A percentile compares a stretch with the other conserved stretches of the same genome.
Conservation (phyloP, 805 yeast species). For the Komagataella pastoris region DNA sequence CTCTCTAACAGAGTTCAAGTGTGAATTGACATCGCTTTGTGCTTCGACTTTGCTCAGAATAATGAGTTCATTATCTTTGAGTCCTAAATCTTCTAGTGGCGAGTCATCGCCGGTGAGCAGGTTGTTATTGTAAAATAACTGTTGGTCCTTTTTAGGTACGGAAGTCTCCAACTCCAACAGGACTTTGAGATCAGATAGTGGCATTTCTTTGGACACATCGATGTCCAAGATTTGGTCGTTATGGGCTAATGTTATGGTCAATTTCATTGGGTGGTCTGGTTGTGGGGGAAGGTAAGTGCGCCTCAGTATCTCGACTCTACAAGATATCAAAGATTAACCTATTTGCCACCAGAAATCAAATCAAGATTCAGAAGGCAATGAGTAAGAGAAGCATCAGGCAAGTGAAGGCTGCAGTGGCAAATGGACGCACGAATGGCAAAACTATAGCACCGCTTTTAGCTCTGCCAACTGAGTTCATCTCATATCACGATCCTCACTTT, state of each 20-base stretch:
- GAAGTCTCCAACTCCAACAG: conserved; percentile 59
- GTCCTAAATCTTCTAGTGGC: conserved; percentile 31
- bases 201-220: conserved; percentile 55
- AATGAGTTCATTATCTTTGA: conserved; percentile 48
- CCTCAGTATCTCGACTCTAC: background rate
- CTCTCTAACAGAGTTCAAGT: conserved; percentile 36
- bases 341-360: background rate
- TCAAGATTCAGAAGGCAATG: background rate
- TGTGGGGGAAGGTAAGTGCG: background rate
- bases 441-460: background rate
- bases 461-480: conserved; percentile 5
- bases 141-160: conserved; percentile 30
- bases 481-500: conserved; percentile 9
- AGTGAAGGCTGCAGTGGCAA: background rate
- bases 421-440: background rate
- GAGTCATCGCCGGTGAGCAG: conserved; percentile 19
- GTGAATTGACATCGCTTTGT: conserved; percentile 16
- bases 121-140: conserved; percentile 33
- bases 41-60: conserved; percentile 18
- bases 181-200: conserved; percentile 57
- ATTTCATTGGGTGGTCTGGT: conserved; percentile 22
- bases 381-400: background rate
- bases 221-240: conserved; percentile 37
- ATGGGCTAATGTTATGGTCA: conserved; percentile 35
- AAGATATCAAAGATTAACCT: background rate